A percentile compares a stretch with the other conserved stretches of the same genome.
Evolutionary conservation across 768 basidiomycete species (phyloP).

Genomic region (Psilocybe cyanescens): DNA sequence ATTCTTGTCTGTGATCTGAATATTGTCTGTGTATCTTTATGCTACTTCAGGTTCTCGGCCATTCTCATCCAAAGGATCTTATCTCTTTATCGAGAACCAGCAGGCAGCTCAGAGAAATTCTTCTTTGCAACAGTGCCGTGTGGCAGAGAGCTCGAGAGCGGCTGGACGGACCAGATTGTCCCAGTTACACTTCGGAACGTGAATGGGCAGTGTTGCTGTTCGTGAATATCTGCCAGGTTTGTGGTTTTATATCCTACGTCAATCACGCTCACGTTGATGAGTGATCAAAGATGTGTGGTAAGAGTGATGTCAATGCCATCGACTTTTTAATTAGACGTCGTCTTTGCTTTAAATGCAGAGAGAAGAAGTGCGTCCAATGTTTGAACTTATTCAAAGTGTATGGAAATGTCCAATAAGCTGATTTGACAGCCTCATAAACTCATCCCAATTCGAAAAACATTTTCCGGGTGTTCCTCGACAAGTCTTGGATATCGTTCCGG

Average conservation of each 20-base stretch:
- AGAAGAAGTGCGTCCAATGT: neutral
- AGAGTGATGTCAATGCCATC: neutral
- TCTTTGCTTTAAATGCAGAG: slow-evolving; percentile 11
- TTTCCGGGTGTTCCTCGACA: too few species aligned
- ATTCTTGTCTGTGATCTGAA: neutral
- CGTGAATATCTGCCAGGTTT: slow-evolving; percentile 27
- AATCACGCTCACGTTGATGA: neutral
- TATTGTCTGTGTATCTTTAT: too few species aligned
- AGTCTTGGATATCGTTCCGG: too few species aligned
- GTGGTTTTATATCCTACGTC: neutral
- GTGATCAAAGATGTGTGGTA: slow-evolving; percentile 6
- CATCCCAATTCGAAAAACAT: too few species aligned
- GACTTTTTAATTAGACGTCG: slow-evolving; percentile 16
- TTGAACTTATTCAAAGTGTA: too few species aligned
- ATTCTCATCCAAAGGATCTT: slow-evolving; percentile 28
- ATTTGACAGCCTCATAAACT: too few species aligned
- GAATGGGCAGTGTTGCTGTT: slow-evolving; percentile 32
- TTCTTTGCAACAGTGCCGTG: slow-evolving; percentile 21
- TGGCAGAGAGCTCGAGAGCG: slow-evolving; percentile 28
- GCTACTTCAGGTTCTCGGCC: slow-evolving; percentile 23
- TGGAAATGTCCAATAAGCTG: too few species aligned
- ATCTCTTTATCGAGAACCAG: slow-evolving; percentile 25
- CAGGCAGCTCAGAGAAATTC: slow-evolving; percentile 23
- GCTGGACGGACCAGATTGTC: slow-evolving; percentile 23
- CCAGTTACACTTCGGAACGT: slow-evolving; percentile 27